Evolutionary conservation across 1,139 yeast species (phyloP), one percentile per base, ranked within the genome.

Genomic region (Blastobotrys ciferrii): DNA sequence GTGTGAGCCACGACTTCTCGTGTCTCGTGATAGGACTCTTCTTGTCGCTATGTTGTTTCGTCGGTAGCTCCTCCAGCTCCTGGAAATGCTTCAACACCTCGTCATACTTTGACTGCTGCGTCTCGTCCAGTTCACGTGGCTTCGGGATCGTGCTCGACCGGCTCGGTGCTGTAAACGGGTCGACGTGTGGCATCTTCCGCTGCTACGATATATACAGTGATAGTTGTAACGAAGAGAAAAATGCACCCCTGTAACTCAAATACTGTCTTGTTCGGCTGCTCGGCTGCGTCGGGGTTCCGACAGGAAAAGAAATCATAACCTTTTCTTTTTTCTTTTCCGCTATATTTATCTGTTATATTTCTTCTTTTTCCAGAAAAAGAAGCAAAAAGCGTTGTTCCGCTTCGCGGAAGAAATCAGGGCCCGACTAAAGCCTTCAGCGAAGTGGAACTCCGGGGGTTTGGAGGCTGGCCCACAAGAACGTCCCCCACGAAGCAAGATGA

Each of bases 1-100:
- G 77, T 2, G 96, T 86, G 46, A 92, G 71, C 97, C 98, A 92
- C 0, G 95, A 87, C 62, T 80, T 81, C 65, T 92, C 98, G 50
- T 73, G 78, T 13, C 71, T 78, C 2, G 75, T 65, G 31, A 87
- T 62, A 2, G 78, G 75, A 18, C 58, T 57, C 35, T 42, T 46
- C 19, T 18, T 18, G 2, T 13, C 12, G 13, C 43, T 25, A 13
- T 48, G 17, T 58, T 72, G 75, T 9, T 67, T 59, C n/a, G 67
- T 60, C 1, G 79, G 72, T 48, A 78, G 66, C 35, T 57, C 67
- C 40, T 63, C 63, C 37, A 78, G 66, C 11, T 25, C 36, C 49
- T 72, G 72, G 64, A 88, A 84, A 66, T 86, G 80, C 39, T 69
- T 65, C 47, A 83, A 70, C 0, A 89, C 87, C 19, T 67, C 64